These are phyloP conservation scores for Cryptococcus sp. DNA, from an alignment of 1,284 basidiomycete genomes.

Conservation along the genomic window DNA sequence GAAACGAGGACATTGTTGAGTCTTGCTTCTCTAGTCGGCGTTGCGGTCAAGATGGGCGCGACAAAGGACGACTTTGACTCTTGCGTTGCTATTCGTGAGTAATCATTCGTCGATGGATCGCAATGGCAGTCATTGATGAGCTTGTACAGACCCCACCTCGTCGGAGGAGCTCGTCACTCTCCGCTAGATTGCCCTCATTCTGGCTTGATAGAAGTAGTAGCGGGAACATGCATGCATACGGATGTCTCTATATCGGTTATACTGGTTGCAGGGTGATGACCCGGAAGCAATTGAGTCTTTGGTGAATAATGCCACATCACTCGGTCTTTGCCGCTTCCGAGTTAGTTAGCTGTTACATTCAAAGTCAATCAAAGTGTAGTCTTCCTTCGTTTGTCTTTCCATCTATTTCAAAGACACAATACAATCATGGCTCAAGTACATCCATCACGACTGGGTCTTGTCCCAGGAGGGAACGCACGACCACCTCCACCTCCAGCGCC, in stretches of 20 bases:
- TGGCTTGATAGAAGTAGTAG: too few species aligned
- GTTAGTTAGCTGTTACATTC: not conserved
- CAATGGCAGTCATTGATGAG: not conserved
- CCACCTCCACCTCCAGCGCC: conserved; percentile 14
- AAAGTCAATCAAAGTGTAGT: too few species aligned
- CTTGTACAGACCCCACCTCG: not conserved
- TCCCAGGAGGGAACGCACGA: conserved; percentile 20
- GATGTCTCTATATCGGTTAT: too few species aligned
- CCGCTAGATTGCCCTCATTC: not conserved
- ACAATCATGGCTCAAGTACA: conserved; percentile 38
- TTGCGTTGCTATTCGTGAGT: conserved; percentile 78
- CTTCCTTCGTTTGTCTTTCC: too few species aligned
- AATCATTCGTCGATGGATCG: not conserved
- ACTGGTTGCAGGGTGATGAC: too few species aligned
- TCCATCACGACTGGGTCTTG: conserved; percentile 36
- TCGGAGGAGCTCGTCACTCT: not conserved
- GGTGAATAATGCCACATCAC: too few species aligned
- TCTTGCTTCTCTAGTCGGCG: conserved; percentile 59
- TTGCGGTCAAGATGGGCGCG: conserved; percentile 95
- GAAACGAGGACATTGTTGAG: conserved; percentile 2
- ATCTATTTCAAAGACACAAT: too few species aligned
- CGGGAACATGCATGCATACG: too few species aligned
- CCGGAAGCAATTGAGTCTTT: too few species aligned
- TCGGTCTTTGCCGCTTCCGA: too few species aligned
- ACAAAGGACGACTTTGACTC: conserved; percentile 80